These are phyloP conservation scores for Talaromyces sp. DNA, from an alignment of 2,329 filamentous ascomycete species.

Conservation along the genomic window DNA sequence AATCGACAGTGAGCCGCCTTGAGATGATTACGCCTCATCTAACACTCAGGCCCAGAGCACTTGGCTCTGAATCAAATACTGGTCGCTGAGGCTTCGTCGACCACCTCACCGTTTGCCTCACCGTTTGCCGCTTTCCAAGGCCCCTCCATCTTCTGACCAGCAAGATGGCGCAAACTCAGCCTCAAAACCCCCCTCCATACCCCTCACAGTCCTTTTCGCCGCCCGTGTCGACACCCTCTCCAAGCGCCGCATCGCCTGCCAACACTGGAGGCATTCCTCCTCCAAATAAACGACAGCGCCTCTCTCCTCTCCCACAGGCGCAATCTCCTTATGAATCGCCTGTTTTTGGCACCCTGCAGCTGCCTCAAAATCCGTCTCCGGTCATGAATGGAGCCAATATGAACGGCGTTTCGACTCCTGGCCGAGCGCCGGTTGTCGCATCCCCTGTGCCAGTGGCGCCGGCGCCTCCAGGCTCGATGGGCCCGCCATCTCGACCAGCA, in stretches of 20 bases:
- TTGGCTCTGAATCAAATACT: constrained; percentile 28
- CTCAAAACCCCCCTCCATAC: constrained; percentile 39
- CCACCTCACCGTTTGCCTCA: background rate
- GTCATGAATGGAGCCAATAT: constrained; percentile 41
- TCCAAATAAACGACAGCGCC: constrained; percentile 66
- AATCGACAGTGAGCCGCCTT: constrained; percentile 15
- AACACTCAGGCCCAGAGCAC: constrained; percentile 31
- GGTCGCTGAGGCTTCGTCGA: constrained; percentile 6
- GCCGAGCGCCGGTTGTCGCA: constrained; percentile 27
- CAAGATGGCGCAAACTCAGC: constrained; percentile 58
- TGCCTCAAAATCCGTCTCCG: constrained; percentile 26
- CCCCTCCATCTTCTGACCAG: constrained; percentile 1
- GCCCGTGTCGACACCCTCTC: constrained; percentile 58
- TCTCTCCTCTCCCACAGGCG: constrained; percentile 65
- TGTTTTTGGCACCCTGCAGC: constrained; percentile 49
- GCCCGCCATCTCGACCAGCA: constrained; percentile 56
- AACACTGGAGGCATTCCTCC: constrained; percentile 53
- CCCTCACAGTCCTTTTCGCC: constrained; percentile 51
- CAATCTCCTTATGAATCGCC: constrained; percentile 58
- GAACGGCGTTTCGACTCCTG: constrained; percentile 47
- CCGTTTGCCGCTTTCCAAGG: background rate
- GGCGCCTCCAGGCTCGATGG: constrained; percentile 49
- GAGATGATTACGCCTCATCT: constrained; percentile 35
- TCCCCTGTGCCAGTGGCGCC: constrained; percentile 50
- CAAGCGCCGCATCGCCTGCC: constrained; percentile 50